Percentiles rank a stretch among this genome's conserved stretches.
Evolutionary conservation across 176 grass and related monocot species (phyloP).

Genomic region (Areca catechu): DNA sequence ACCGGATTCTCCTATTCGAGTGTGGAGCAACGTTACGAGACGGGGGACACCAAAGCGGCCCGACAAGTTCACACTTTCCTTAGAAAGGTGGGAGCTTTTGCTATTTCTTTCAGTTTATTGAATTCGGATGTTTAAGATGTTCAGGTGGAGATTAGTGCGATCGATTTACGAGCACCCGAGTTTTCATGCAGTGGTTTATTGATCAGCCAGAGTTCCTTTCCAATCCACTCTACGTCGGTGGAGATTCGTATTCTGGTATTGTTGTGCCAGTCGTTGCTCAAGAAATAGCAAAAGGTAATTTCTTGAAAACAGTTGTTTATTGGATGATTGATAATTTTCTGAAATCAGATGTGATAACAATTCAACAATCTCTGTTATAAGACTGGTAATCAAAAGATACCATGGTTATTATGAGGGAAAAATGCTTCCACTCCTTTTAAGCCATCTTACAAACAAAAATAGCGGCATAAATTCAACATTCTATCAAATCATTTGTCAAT

Average conservation of each 20-base stretch:
- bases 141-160: no score
- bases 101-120: no score
- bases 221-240: slow-evolving; percentile 59
- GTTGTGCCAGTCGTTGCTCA: slow-evolving; percentile 37
- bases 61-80: slow-evolving; percentile 39
- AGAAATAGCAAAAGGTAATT: slow-evolving; percentile 31
- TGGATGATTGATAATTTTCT: no score
- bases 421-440: no score
- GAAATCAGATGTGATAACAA: no score
- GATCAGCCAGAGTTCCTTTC: slow-evolving; percentile 39
- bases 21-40: slow-evolving; percentile 13
- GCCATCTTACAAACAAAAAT: no score
- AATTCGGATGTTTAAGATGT: no score
- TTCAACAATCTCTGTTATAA: no score
- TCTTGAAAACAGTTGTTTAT: not conserved
- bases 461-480: no score
- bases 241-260: slow-evolving; percentile 55
- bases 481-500: no score
- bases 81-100: slow-evolving; percentile 32
- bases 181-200: slow-evolving; percentile 37
- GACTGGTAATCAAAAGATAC: no score
- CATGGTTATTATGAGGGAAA: no score
- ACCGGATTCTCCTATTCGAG: slow-evolving; percentile 58
- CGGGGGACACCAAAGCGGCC: slow-evolving; percentile 31
- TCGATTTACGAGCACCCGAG: not conserved